Base-by-base conservation (phyloP, 2,329 filamentous ascomycete genomes). In the Stromatinia cepivora region DNA sequence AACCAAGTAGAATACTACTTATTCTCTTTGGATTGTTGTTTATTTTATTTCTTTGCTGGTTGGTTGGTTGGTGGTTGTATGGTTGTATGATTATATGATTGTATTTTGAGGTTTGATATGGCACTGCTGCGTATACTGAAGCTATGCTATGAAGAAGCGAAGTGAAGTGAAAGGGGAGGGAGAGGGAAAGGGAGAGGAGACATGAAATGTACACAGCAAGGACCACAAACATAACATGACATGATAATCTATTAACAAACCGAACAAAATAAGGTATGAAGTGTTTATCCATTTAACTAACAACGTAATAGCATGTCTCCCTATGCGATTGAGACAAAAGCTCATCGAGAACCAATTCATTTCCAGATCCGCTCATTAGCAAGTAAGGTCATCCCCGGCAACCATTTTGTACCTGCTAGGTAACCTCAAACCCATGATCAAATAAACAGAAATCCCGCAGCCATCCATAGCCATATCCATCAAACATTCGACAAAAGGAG, bases 391-490 rank as follows among this genome's bases (percentile, higher is more conserved):
- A 48, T n/a, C 22, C 46, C 17, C 8, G 20, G 20, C 2, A 22
- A 48, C 46, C 46, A 48, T 42, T 17, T 42, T 15, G 17, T 61
- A 20, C 39, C 57, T 20, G 57, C 17, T 28, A 61, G 17, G 17
- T 61, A 31, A 8, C 15, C 57, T 9, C 8, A 61, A 25, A 22
- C 28, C 25, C 25, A 20, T 42, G 15, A 31, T 31, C 25, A 62
- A 36, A 25, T n/a, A 62, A 62, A 48, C 42, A 62, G 42, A 48
- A 48, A 34, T 15, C 28, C 34, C 58, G 28, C 11, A 62, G n/a
- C 1, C 28, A 62, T 48, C 28, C 57, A 59, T 59, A 59, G 25
- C 42, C 58, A 48, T 36, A 61, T 62, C 58, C 58, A 48, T 62
- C 58, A 48, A 59, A 20, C 11, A 62, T 48, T 48, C 42, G 28